Conservation (phyloP, 257 asterid genomes). For the Catharanthus roseus region DNA sequence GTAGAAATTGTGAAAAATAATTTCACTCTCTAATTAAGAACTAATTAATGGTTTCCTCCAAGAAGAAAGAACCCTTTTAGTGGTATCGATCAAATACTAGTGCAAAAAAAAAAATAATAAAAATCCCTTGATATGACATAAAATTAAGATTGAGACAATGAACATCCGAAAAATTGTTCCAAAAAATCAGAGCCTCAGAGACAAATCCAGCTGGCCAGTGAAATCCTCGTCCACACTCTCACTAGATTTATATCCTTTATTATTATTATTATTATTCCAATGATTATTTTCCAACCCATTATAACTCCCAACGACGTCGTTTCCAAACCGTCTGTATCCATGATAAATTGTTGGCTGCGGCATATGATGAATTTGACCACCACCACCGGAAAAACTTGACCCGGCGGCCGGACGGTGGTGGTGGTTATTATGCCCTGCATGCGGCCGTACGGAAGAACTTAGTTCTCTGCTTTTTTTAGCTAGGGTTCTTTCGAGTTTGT, state of each 20-base stretch:
- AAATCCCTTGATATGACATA: neutral
- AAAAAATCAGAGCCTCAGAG: conserved; percentile 49
- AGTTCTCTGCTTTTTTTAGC: conserved; percentile 73
- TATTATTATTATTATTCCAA: conserved; percentile 20
- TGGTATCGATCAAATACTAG: neutral
- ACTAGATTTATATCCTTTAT: conserved; percentile 19
- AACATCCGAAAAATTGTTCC: neutral
- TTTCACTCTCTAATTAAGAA: neutral
- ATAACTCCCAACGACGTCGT: conserved; percentile 20
- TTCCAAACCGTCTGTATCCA: conserved; percentile 6
- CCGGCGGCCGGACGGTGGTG: conserved; percentile 17
- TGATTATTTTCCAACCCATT: conserved; percentile 14
- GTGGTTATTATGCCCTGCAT: conserved; percentile 23
- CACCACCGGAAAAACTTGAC: neutral
- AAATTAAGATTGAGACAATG: neutral
- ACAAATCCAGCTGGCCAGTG: conserved; percentile 52
- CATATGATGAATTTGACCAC: neutral
- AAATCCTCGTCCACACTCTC: conserved; percentile 45
- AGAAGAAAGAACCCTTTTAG: neutral
- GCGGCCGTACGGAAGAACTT: conserved; percentile 32
- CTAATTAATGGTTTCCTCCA: neutral
- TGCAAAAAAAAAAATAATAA: neutral
- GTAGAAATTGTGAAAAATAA: neutral
- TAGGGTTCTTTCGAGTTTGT: conserved; percentile 73
- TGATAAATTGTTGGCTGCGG: no score